Percentiles rank a stretch among this genome's conserved stretches.
phyloP scores from a whole-genome alignment of 768 basidiomycete species.

The Lyophyllum decastes region DNA sequence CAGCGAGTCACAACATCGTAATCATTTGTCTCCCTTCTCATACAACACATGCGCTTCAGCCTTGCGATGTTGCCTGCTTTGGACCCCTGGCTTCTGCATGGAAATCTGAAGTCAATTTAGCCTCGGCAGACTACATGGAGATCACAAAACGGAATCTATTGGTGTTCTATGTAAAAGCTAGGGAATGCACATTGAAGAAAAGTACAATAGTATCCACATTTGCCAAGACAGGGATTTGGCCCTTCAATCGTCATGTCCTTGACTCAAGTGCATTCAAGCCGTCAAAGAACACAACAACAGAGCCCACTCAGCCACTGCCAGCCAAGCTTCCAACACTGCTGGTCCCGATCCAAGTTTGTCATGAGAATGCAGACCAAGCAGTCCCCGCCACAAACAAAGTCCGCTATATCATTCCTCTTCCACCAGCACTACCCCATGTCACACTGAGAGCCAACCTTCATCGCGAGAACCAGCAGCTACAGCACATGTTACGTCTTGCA shows the following conservation, averaged over 20 bases:
- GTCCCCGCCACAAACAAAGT: too few species aligned
- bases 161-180: constrained; percentile 10
- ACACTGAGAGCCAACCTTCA: too few species aligned
- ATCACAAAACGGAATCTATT: constrained; percentile 15
- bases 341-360: not conserved
- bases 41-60: too few species aligned
- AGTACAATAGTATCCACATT: constrained; percentile 22
- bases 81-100: constrained; percentile 32
- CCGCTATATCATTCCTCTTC: too few species aligned
- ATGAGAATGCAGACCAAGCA: too few species aligned
- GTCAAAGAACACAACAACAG: constrained; percentile 14
- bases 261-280: constrained; percentile 4
- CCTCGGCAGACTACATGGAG: constrained; percentile 20
- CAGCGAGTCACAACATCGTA: too few species aligned
- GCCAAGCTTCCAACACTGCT: not conserved
- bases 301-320: constrained; percentile 24
- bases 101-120: constrained; percentile 7
- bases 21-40: too few species aligned
- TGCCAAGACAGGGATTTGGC: constrained; percentile 23
- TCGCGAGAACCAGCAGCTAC: too few species aligned
- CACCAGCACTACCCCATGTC: too few species aligned
- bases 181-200: constrained; percentile 13
- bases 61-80: constrained; percentile 38
- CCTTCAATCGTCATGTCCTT: constrained; percentile 17
- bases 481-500: too few species aligned